Evolutionary conservation across 345 rosid genomes (phyloP), one percentile per base, ranked within the genome.

Genomic region (Melastoma malabathricum): DNA sequence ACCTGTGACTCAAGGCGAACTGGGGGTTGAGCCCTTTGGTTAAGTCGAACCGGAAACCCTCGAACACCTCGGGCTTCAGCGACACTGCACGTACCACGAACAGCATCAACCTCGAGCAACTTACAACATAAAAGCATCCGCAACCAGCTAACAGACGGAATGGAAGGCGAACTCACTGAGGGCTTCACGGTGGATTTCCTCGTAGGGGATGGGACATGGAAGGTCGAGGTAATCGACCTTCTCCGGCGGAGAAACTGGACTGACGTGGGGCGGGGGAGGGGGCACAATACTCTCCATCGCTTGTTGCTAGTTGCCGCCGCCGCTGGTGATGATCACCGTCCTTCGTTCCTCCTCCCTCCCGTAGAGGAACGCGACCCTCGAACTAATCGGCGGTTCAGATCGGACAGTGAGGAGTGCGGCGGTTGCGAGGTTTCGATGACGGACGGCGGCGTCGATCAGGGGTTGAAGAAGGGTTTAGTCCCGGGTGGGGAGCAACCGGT

Each of bases 31-130:
- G 76, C 13, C 88, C 79, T 63, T 87, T 92, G 67, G 81, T 74
- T 66, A 92, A 92, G 68, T 92, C 98, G 59, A 92, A 92, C 39
- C 97, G 93, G 70, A 92, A 66, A 43, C 97, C 98, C 82, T 92
- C 98, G 57, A 87, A 92, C 67, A 68, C 55, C 45, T 92, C 98
- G 3, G 95, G 81, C 83, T 82, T 92, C 61, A 92, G 73, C 46
- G 98, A 87, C 93, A 92, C 98, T 92, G 86, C 52, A 64, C 47
- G 44, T n/a, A 20, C 17, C 10, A 38, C 41, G 41, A 34, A 34
- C 41, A 8, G 1, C 41, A 10, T 34, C 41, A 34, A 7, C 2
- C 25, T 1, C 25, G 25, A 22, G 41, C 12, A 7, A 34, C 10
- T 34, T 2, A 12, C 41, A 34, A 1, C 2, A 6, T 10, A 34